These are phyloP conservation scores for Macadamia integrifolia DNA, from an alignment of 164 flowering plant genomes.

Conservation along the genomic window DNA sequence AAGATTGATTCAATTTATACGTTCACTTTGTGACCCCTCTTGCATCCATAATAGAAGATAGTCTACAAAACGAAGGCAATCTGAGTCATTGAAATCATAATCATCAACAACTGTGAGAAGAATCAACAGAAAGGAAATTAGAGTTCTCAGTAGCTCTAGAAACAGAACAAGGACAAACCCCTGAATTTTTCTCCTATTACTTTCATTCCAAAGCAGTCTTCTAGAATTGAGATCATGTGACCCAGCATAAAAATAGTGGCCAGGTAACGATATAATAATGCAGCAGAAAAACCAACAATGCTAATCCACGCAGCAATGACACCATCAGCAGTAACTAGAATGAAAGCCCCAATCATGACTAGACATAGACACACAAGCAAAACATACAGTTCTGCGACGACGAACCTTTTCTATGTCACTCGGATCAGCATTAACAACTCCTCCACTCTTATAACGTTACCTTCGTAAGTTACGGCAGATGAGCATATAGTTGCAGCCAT, in stretches of 20 bases:
- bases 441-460: constrained; percentile 2
- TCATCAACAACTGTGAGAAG: no score
- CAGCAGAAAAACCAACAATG: constrained; percentile 5
- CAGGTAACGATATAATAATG: constrained; percentile 7
- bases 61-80: no score
- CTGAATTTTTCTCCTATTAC: no score
- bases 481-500: constrained; percentile 10
- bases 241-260: constrained; percentile 4
- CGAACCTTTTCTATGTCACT: constrained; percentile 16
- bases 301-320: neutral
- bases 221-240: no score
- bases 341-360: neutral
- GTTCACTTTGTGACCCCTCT: no score
- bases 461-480: constrained; percentile 10
- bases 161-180: no score
- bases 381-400: constrained; percentile 19
- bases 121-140: no score
- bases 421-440: constrained; percentile 8
- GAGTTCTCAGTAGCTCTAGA: no score
- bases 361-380: neutral
- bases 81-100: no score
- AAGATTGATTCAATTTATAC: no score
- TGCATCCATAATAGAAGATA: no score
- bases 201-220: no score
- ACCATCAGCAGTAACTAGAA: neutral